Evolutionary conservation across 129 eudicot genomes (phyloP), one percentile per base, ranked within the genome.

Genomic region (Flaveria trinervia): DNA sequence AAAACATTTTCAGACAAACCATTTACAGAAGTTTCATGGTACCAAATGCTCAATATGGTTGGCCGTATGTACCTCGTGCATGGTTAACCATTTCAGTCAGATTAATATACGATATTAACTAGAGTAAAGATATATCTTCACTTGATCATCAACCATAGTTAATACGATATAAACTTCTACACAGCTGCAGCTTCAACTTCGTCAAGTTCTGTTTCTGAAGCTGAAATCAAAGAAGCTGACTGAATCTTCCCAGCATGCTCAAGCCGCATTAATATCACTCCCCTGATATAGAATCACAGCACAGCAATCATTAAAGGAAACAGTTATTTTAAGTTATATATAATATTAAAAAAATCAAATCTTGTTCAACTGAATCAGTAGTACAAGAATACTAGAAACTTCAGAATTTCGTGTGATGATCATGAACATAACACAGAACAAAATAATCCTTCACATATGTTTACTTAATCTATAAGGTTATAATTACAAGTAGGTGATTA

Each of bases 241-340:
- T 91, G 97, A 68, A 94, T 94, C 83, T 94, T 94, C 5, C 98
- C 98, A 14, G 89, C 89, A 82, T 87, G 85, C 68, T 94, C 98
- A 64, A 94, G 96, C 75, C 98, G 76, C 98, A 94, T 94, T 83
- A 94, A 83, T 77, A 94, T 91, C 15, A 94, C 98, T 18, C 97
- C 97, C 88, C 98, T 91, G 86, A 26, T 48, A 26, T 48, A 17
- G 17, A 41, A 50, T 20, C 25, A 60, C 26, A 17, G 26, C 54
- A 66, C 30, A 22, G 7, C 16, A 7, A 23, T 69, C 28, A 49
- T 23, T 49, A n/a, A 69, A 16, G 7, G 22, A 74, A 16, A 30
- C 45, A 36, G n/a, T 7, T 14, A 1, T 43, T 20, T 73, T 12
- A 5, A 55, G 5, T 2, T 30, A 12, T 48, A 39, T 48, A 36